Conservation (phyloP, 352 stramenopile species). For the Globisporangium okanoganense region DNA sequence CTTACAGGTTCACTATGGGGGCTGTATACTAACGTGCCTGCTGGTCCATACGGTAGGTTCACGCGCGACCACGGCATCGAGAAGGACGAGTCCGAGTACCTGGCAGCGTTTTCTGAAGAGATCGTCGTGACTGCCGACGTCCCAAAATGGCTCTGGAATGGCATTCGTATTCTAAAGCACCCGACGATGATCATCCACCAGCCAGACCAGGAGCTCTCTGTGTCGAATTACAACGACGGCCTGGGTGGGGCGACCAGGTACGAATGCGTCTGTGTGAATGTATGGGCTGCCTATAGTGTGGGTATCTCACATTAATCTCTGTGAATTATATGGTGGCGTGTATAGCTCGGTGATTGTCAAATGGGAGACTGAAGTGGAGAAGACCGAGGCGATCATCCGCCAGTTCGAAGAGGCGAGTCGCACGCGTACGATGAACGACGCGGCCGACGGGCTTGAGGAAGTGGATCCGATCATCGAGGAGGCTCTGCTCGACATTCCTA, state of each 20-base stretch:
- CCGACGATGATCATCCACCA: constrained; percentile 86
- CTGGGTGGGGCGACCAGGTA: constrained; percentile 24
- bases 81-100: constrained; percentile 85
- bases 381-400: constrained; percentile 76
- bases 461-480: constrained; percentile 54
- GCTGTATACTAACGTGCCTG: neutral
- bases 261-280: neutral
- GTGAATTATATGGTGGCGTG: neutral
- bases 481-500: constrained; percentile 54
- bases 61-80: constrained; percentile 83
- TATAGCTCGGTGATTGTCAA: constrained; percentile 42
- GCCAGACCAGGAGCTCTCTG: constrained; percentile 51
- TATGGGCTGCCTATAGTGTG: neutral
- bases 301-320: neutral
- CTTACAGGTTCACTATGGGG: no score
- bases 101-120: constrained; percentile 78
- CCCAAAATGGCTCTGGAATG: constrained; percentile 84
- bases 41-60: constrained; percentile 28
- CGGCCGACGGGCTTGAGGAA: constrained; percentile 47
- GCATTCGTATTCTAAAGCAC: constrained; percentile 76
- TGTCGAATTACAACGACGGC: constrained; percentile 30
- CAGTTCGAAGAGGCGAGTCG: constrained; percentile 79
- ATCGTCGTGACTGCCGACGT: constrained; percentile 73
- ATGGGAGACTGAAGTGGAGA: constrained; percentile 79
- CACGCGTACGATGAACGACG: constrained; percentile 52